Evolutionary conservation across 768 basidiomycete species (phyloP).

Genomic region (Mycena epipterygia): DNA sequence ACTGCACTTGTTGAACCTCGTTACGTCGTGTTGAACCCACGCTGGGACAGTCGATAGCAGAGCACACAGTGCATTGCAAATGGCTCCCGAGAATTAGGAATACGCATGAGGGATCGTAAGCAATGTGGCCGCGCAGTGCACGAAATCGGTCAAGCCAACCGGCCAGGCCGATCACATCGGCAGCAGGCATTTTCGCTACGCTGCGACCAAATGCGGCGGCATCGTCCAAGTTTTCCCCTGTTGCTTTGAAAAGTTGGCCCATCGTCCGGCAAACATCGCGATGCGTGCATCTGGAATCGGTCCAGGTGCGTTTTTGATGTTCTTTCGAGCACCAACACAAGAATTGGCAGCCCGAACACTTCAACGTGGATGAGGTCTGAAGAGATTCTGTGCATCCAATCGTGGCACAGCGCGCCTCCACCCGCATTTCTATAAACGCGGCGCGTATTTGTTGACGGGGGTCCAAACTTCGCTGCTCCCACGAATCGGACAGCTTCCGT

Average conservation of each 20-base stretch:
- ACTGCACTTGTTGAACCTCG: background rate
- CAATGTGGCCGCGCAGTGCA: background rate
- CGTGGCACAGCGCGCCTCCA: background rate
- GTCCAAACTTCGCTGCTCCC: background rate
- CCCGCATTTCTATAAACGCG: background rate
- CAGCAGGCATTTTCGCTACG: background rate
- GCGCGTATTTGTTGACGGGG: background rate
- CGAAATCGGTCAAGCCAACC: background rate
- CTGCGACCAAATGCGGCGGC: background rate
- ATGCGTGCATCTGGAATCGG: background rate
- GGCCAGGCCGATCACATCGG: background rate
- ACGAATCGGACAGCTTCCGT: background rate
- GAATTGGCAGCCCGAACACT: background rate
- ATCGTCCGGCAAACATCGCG: background rate
- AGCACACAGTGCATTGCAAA: background rate
- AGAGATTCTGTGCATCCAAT: constrained; percentile 3
- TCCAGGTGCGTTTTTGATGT: background rate
- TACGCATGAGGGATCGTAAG: background rate
- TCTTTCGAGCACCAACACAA: constrained; percentile 13
- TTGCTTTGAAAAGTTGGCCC: background rate
- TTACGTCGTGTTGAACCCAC: background rate
- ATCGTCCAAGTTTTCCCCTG: background rate
- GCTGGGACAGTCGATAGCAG: background rate
- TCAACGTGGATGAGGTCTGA: background rate
- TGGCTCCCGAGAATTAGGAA: background rate